Percentiles rank a stretch among this genome's conserved stretches.
phyloP scores from a whole-genome alignment of 192 early-diverging fungal genomes.

The Coemansia sp. region DNA sequence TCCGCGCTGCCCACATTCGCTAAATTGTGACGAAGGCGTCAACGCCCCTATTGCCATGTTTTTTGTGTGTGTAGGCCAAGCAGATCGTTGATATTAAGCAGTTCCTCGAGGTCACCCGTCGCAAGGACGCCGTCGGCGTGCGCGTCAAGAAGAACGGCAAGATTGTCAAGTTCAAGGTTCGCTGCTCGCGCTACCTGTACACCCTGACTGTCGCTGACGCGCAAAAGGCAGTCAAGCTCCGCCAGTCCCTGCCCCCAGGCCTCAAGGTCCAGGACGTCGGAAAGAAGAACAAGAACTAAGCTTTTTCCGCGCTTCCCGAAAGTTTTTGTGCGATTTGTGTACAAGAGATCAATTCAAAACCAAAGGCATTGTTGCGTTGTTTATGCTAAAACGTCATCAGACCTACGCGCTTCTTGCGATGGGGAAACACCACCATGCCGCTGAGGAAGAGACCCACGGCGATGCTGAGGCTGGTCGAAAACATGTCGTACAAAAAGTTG shows the following conservation, averaged over 20 bases:
- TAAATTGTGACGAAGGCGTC: no score
- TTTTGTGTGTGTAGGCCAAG: slow-evolving; percentile 75
- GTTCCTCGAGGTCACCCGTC: slow-evolving; percentile 93
- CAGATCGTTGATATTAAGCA: slow-evolving; percentile 98
- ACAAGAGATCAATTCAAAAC: background rate
- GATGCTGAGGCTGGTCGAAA: slow-evolving; percentile 68
- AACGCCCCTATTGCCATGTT: no score
- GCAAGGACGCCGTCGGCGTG: slow-evolving; percentile 95
- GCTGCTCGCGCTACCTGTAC: slow-evolving; percentile 98
- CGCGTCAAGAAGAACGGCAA: slow-evolving; percentile 96
- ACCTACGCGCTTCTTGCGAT: slow-evolving; percentile 57
- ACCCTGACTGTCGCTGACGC: slow-evolving; percentile 94
- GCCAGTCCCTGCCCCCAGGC: slow-evolving; percentile 91
- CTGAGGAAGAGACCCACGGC: slow-evolving; percentile 71
- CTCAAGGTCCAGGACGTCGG: slow-evolving; percentile 21
- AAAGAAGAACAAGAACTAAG: slow-evolving; percentile 28
- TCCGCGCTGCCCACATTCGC: no score
- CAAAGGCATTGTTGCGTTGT: background rate
- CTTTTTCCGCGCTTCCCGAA: no score
- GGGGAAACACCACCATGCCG: slow-evolving; percentile 64
- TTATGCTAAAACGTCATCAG: slow-evolving; percentile 53
- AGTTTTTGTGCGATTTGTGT: slow-evolving; percentile 3
- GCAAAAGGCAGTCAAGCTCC: slow-evolving; percentile 95
- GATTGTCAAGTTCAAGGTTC: slow-evolving; percentile 98
- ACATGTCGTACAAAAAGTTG: slow-evolving; percentile 61